Base-by-base conservation (phyloP, 2,329 filamentous ascomycete genomes). In the Nothopassalora personata region DNA sequence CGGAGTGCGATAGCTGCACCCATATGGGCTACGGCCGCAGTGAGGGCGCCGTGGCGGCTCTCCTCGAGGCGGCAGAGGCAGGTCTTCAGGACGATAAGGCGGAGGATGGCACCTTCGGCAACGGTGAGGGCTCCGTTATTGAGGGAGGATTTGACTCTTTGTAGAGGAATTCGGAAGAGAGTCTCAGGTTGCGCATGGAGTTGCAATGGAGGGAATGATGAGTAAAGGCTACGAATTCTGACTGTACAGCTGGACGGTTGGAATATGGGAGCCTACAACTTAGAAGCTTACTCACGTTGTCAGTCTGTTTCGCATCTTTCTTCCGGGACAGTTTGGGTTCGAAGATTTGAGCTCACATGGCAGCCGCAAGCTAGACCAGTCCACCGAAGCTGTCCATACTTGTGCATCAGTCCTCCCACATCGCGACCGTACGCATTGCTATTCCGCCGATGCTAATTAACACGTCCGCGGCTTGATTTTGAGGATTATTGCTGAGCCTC, bases 381-480 rank as follows among this genome's bases (percentile, higher is more conserved):
- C 71, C 73, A 13, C 77, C 77, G 62, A 80, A 66, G 31, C 72
- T 72, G 72, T 79, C 77, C 73, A 78, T 78, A 4, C 75, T 76
- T 5, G 72, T 69, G 56, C 75, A 79, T 77, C 77, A 79, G 58
- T 79, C 75, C 57, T 76, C 72, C 77, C 76, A 79, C 60, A 67
- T 70, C 27, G 60, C 70, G 52, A 27, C 63, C 18, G 34, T 27
- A 13, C 36, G 36, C 36, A 13, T 13, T 9, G 11, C 43, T 46
- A 10, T 46, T 11, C 10, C 52, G 18, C 8, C 27, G 5, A 4
- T 11, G 10, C n/a, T 18, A 5, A 34, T 2, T 4, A 7, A n/a
- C 23, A 46, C 10, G n/a, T 31, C 46, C 15, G 27, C 39, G 13
- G 46, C n/a, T 28, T 58, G 36, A 5, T 34, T 28, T 15, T 27